Evolutionary conservation across 108 stramenopile genomes (phyloP).

Genomic region (Nitzschia inconspicua): DNA sequence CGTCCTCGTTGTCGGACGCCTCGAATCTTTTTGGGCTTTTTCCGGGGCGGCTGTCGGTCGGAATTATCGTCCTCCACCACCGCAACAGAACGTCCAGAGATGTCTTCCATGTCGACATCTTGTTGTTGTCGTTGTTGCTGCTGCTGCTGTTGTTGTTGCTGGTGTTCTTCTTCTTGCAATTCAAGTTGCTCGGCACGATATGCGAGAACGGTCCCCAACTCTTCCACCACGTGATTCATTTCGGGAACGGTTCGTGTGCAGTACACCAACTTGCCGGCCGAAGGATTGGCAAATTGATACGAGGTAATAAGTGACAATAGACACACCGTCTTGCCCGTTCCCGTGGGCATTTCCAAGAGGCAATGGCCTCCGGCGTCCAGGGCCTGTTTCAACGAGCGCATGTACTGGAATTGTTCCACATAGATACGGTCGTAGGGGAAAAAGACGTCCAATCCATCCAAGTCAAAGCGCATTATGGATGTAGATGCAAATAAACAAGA

Average conservation of each 20-base stretch:
- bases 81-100: background rate
- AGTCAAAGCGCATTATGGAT: slow-evolving; percentile 79
- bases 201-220: slow-evolving; percentile 88
- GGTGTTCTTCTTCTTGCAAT: slow-evolving; percentile 28
- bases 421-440: slow-evolving; percentile 98
- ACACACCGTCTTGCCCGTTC: slow-evolving; percentile 79
- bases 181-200: slow-evolving; percentile 84
- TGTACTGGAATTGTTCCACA: slow-evolving; percentile 98
- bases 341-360: slow-evolving; percentile 98
- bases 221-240: slow-evolving; percentile 98
- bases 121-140: background rate
- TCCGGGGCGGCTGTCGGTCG: slow-evolving; percentile 13
- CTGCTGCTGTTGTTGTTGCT: background rate
- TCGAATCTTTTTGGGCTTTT: slow-evolving; percentile 37
- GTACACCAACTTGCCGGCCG: slow-evolving; percentile 96
- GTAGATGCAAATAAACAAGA: too few relatives aligned
- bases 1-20: slow-evolving; percentile 23
- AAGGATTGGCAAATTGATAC: slow-evolving; percentile 93
- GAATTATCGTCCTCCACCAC: background rate
- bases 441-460: slow-evolving; percentile 97
- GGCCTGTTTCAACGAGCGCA: slow-evolving; percentile 96
- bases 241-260: slow-evolving; percentile 99
- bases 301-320: slow-evolving; percentile 94
- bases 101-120: slow-evolving; percentile 36
- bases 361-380: slow-evolving; percentile 97